Evolutionary conservation across 768 basidiomycete genomes (phyloP), one percentile per base, ranked within the genome.

Genomic region (Infundibulicybe gibba): DNA sequence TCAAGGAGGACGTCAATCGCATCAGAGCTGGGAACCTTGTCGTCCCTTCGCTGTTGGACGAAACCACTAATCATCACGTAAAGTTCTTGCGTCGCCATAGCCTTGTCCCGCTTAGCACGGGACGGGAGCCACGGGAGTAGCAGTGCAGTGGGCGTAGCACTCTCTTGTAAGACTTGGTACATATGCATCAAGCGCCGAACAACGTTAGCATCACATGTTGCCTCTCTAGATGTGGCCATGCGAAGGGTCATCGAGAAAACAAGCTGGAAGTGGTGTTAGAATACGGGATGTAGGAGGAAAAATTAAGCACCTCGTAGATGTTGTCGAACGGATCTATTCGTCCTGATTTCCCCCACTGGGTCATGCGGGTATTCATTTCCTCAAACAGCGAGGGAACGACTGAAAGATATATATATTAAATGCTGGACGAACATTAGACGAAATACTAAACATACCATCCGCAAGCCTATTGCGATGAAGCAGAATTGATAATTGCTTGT

Each of bases 41-140:
- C 56, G 17, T 59, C 54, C 16, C 58, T 52, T 19, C 66, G 54
- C n/a, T 49, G 40, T 9, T 63, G 54, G 2, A 67, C 58, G 41
- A 61, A 63, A 2, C 49, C 43, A 3, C 50, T 39, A 3, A 69
- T 37, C 2, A 53, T 51, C 1, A 45, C 60, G 41, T 52, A 69
- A 0, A 70, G 54, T 1, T 46, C 61, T 15, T 45, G 61, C 0
- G 64, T 65, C 1, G 67, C 60, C n/a, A 53, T 49, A 41, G 59
- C 54, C 44, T 65, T 63, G 3, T 51, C 48, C 35, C 50, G 59
- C 43, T 60, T 63, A 5, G 63, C 57, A 5, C 48, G 50, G 38
- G 61, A 56, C 1, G 67, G 67, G 35, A 70, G 57, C 64, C 63
- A 68, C 0, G 69, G 68, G 6, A 72, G 57, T 1, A 68, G 47